These are phyloP conservation scores for Mimosa bimucronata DNA, from an alignment of 306 rosid genomes.

Conservation along the genomic window DNA sequence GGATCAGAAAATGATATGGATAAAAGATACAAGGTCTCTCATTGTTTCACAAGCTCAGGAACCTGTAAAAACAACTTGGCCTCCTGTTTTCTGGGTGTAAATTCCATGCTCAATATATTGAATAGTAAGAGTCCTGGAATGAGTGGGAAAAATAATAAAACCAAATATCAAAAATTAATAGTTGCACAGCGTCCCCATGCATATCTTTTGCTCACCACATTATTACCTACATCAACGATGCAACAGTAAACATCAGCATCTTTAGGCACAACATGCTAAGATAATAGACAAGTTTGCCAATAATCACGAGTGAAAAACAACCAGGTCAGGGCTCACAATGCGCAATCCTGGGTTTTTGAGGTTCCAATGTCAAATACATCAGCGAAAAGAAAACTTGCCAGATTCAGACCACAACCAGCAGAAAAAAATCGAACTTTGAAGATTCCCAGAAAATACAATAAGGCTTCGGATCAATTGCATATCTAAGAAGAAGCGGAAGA, in stretches of 20 bases:
- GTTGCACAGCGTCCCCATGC: neutral
- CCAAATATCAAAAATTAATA: neutral
- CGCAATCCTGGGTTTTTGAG: neutral
- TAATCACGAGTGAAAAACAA: too few relatives aligned
- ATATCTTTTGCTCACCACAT: neutral
- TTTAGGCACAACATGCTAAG: neutral
- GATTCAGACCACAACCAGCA: neutral
- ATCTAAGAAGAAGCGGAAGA: neutral
- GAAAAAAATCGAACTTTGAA: neutral
- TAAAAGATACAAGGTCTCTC: neutral
- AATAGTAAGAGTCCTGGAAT: neutral
- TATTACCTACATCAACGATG: neutral
- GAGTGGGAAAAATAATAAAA: neutral
- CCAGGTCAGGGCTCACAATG: neutral
- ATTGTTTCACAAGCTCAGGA: neutral
- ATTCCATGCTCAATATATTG: neutral
- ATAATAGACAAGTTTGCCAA: neutral
- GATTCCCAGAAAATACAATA: neutral
- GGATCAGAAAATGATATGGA: neutral
- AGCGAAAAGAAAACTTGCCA: neutral
- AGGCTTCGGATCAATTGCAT: neutral
- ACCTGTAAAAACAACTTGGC: neutral
- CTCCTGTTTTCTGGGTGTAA: neutral
- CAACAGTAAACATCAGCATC: neutral
- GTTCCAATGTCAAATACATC: constrained; percentile 4